These are phyloP conservation scores for Curvularia eragrostidis DNA, from an alignment of 2,329 filamentous ascomycete species.

Conservation along the genomic window DNA sequence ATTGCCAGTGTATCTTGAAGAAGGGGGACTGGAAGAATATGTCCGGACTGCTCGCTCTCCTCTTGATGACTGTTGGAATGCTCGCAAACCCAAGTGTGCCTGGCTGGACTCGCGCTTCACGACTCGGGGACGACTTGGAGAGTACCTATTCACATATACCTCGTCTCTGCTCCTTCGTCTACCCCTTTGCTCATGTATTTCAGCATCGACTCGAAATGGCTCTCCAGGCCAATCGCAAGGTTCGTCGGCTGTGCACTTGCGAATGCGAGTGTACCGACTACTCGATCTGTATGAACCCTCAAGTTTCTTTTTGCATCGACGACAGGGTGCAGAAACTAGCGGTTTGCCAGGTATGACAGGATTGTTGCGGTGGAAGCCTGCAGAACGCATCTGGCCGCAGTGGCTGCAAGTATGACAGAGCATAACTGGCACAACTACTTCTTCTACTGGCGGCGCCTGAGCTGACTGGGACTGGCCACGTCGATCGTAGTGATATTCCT, in stretches of 20 bases:
- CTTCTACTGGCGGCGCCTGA: conserved; percentile 20
- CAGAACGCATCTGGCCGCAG: conserved; percentile 45
- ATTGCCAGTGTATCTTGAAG: conserved; percentile 25
- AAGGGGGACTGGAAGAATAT: conserved; percentile 32
- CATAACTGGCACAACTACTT: conserved; percentile 31
- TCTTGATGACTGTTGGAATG: conserved; percentile 28
- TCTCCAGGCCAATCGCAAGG: conserved; percentile 39
- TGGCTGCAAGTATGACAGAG: conserved; percentile 46
- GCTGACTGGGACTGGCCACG: conserved; percentile 17
- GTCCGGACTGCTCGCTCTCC: conserved; percentile 21
- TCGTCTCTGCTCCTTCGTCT: conserved; percentile 33
- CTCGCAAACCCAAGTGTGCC: conserved; percentile 33
- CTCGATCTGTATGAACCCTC: conserved; percentile 19
- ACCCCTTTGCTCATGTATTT: conserved; percentile 30
- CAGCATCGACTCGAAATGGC: conserved; percentile 25
- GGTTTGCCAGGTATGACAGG: conserved; percentile 45
- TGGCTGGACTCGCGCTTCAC: conserved; percentile 29
- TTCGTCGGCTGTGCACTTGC: conserved; percentile 31
- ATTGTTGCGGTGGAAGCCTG: conserved; percentile 44
- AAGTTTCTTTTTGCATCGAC: conserved; percentile 41
- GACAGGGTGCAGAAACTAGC: conserved; percentile 33
- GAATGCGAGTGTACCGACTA: conserved; percentile 29
- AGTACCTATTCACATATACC: conserved; percentile 22
- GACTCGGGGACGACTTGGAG: conserved; percentile 26
- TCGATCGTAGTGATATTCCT: conserved; percentile 28